phyloP scores from a whole-genome alignment of 169 alveolate genomes.

The Condylostoma magnum region DNA sequence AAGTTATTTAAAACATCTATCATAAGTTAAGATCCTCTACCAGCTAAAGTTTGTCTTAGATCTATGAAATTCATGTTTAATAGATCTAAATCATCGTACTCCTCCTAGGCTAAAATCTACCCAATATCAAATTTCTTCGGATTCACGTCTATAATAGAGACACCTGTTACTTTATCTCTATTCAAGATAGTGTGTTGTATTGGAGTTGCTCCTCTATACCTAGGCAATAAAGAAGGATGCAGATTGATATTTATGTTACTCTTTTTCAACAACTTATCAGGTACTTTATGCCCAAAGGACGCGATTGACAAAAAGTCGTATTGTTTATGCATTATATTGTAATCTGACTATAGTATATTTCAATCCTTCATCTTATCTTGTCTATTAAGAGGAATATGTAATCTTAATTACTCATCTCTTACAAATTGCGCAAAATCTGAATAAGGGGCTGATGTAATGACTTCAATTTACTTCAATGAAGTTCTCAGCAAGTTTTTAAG shows the following conservation, averaged over 20 bases:
- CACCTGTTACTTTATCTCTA: conserved; percentile 65
- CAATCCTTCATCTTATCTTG: conserved; percentile 10
- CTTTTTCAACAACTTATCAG: neutral
- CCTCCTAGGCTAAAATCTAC: conserved; percentile 32
- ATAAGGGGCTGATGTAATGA: neutral
- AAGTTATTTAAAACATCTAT: neutral
- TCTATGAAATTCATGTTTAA: neutral
- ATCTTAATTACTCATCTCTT: neutral
- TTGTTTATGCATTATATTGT: neutral
- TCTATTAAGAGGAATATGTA: neutral
- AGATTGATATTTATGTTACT: conserved; percentile 9
- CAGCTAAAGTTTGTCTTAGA: neutral
- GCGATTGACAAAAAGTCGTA: neutral
- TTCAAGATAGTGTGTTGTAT: conserved; percentile 54
- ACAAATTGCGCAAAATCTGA: neutral
- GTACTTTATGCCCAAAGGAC: conserved; percentile 15
- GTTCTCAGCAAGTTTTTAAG: neutral
- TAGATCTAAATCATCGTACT: conserved; percentile 1
- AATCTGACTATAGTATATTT: neutral
- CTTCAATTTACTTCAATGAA: neutral
- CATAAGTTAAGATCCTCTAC: neutral
- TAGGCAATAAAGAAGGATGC: conserved; percentile 71
- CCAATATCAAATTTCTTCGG: conserved; percentile 70
- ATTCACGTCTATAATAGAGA: conserved; percentile 55
- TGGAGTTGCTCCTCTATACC: conserved; percentile 74